A percentile compares a stretch with the other conserved stretches of the same genome.
These are phyloP conservation scores for Diutina siamensis DNA, from an alignment of 1,139 yeast species.

Conservation along the genomic window DNA sequence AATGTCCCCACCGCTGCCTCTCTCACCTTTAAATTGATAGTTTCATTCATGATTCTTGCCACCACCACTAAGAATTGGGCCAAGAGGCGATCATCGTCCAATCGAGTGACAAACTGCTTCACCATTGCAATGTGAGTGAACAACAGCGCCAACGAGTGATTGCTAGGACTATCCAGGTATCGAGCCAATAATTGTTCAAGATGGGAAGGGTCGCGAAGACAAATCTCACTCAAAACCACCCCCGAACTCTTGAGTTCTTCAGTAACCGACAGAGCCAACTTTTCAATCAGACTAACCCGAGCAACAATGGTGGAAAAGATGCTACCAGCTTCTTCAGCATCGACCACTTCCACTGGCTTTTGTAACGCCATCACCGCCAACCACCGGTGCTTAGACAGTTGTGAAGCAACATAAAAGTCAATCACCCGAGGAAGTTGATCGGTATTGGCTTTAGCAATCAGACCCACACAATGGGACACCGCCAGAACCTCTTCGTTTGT, in stretches of 20 bases:
- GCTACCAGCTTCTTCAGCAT: too few relatives aligned
- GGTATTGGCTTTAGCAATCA: neutral
- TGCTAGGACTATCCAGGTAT: constrained; percentile 9
- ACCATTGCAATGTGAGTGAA: neutral
- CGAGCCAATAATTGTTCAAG: constrained; percentile 13
- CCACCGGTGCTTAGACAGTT: neutral
- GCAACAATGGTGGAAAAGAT: neutral
- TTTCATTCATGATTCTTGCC: constrained; percentile 5
- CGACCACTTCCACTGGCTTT: neutral
- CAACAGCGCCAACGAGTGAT: neutral
- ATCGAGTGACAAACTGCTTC: neutral
- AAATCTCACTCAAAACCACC: neutral
- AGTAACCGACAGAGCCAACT: neutral
- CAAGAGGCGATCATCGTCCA: neutral
- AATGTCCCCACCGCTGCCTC: constrained; percentile 51
- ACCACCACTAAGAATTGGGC: neutral
- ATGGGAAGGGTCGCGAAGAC: neutral
- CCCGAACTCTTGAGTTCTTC: constrained; percentile 4
- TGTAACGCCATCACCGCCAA: constrained; percentile 1
- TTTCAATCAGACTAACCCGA: neutral
- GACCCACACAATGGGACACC: constrained; percentile 1
- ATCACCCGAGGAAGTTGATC: neutral
- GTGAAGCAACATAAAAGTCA: neutral
- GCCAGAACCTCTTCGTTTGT: neutral
- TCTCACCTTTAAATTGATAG: constrained; percentile 29